Percentiles rank a stretch among this genome's conserved stretches.
Evolutionary conservation across 352 stramenopile species (phyloP).

Genomic region (Peronospora tabacina): DNA sequence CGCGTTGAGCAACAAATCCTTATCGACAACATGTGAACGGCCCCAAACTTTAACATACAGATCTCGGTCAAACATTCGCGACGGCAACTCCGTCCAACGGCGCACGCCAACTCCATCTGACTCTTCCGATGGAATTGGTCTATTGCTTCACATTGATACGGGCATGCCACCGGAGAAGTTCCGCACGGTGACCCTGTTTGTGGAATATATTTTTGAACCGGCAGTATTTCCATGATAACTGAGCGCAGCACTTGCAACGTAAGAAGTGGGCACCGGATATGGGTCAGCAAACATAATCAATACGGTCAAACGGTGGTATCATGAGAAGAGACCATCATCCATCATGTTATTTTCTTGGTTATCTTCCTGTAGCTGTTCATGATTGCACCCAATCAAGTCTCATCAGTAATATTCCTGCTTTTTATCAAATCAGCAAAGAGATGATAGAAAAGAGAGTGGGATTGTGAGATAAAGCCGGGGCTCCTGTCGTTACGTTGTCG

Average conservation of each 20-base stretch:
- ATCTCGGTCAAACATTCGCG: background rate
- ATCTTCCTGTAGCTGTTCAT: no score
- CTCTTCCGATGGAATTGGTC: slow-evolving; percentile 38
- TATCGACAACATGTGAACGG: slow-evolving; percentile 12
- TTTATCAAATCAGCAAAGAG: background rate
- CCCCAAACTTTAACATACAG: background rate
- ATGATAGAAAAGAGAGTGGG: background rate
- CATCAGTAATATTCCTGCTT: background rate
- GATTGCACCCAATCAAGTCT: background rate
- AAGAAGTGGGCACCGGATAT: no score
- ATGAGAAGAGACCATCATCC: no score
- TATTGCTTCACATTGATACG: slow-evolving; percentile 9
- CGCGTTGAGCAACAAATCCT: slow-evolving; percentile 18
- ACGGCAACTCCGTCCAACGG: background rate
- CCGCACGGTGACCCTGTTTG: no score
- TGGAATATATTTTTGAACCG: no score
- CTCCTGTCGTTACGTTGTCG: background rate
- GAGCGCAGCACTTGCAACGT: no score
- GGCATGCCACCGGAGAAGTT: background rate
- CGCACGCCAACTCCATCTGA: slow-evolving; percentile 11
- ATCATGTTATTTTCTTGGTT: no score
- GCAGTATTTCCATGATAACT: no score
- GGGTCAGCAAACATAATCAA: no score
- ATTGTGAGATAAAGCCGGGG: no score
- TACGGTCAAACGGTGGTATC: no score